Conservation (phyloP, 164 flowering plant genomes). For the Stephania cephalantha region DNA sequence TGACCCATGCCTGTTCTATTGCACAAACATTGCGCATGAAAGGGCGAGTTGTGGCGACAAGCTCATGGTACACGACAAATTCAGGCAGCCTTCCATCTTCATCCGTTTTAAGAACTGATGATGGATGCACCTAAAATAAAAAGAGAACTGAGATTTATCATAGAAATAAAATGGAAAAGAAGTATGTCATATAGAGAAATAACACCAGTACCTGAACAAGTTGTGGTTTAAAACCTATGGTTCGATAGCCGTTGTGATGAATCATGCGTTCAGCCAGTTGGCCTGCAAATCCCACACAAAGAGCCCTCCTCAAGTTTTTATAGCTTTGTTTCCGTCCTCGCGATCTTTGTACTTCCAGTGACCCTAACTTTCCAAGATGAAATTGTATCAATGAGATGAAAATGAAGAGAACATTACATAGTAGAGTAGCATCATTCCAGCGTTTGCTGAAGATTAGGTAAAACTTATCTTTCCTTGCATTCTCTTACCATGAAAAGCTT, state of each 20-base stretch:
- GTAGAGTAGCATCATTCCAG: neutral
- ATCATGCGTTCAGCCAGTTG: constrained; percentile 94
- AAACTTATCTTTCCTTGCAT: too few relatives aligned
- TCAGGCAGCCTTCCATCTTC: constrained; percentile 73
- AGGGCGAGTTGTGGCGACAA: constrained; percentile 56
- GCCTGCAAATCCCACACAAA: constrained; percentile 71
- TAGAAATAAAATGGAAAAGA: neutral
- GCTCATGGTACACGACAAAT: constrained; percentile 68
- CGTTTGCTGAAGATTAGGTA: neutral
- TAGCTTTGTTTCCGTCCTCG: constrained; percentile 46
- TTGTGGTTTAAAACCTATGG: constrained; percentile 72
- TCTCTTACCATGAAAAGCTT: too few relatives aligned
- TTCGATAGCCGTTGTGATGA: constrained; percentile 86
- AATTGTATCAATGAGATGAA: neutral
- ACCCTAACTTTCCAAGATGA: constrained; percentile 32
- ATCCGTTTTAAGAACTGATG: constrained; percentile 64
- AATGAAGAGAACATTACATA: neutral
- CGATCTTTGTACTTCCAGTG: constrained; percentile 57
- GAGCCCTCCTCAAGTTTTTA: constrained; percentile 71
- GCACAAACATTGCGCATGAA: constrained; percentile 71
- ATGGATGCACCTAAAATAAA: constrained; percentile 79
- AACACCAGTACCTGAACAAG: constrained; percentile 62
- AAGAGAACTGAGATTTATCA: neutral
- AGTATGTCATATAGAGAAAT: neutral
- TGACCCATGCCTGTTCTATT: constrained; percentile 69